phyloP scores from a whole-genome alignment of 306 rosid species.

The Trifolium repens region DNA sequence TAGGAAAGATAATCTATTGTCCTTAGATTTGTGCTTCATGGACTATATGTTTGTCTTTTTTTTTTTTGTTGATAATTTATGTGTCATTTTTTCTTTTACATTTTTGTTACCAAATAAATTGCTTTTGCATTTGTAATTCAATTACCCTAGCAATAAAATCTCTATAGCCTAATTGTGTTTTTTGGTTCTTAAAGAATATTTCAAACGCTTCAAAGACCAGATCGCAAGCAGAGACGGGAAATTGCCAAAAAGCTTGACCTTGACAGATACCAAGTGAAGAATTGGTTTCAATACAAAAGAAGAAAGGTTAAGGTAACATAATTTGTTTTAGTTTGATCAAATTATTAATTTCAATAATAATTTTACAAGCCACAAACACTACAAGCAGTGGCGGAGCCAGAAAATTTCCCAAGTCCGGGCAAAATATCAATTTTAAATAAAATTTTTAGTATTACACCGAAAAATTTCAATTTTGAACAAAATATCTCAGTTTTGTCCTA shows the following conservation, averaged over 20 bases:
- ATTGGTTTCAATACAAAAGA: conserved; percentile 85
- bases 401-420: too few relatives aligned
- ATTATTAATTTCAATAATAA: too few relatives aligned
- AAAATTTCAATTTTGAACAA: too few relatives aligned
- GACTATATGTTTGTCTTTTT: not conserved
- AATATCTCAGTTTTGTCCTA: too few relatives aligned
- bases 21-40: not conserved
- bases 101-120: too few relatives aligned
- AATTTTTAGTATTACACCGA: too few relatives aligned
- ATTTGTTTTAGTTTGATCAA: not conserved
- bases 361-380: too few relatives aligned
- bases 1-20: not conserved
- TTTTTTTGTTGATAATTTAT: too few relatives aligned
- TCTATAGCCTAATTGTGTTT: not conserved
- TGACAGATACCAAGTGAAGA: conserved; percentile 63
- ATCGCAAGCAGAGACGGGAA: conserved; percentile 47
- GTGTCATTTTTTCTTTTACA: not conserved
- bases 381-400: too few relatives aligned
- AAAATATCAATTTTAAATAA: too few relatives aligned
- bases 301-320: conserved; percentile 62
- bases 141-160: not conserved
- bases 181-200: conserved; percentile 50
- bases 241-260: conserved; percentile 62
- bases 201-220: conserved; percentile 54
- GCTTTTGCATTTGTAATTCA: not conserved